These are phyloP conservation scores for Mycena rebaudengoi DNA, from an alignment of 768 basidiomycete genomes.

Conservation along the genomic window DNA sequence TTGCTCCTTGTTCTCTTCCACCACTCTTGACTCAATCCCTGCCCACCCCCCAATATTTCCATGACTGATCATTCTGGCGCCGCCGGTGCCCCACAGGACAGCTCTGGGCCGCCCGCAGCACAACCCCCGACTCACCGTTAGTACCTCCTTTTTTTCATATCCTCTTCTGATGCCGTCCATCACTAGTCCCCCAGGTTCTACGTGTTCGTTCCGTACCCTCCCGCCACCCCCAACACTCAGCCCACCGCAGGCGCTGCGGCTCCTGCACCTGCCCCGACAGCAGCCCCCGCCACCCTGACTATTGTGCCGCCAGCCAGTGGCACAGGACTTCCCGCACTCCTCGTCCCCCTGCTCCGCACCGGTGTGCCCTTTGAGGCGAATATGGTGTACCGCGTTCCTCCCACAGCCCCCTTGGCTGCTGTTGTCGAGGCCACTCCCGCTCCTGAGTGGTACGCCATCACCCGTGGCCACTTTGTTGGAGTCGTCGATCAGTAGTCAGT, in stretches of 20 bases:
- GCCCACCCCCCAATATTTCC: too few species aligned
- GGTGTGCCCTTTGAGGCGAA: background rate
- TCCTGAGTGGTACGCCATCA: background rate
- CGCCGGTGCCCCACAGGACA: too few species aligned
- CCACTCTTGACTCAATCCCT: too few species aligned
- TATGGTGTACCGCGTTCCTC: background rate
- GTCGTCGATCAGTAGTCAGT: background rate
- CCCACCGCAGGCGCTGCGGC: background rate
- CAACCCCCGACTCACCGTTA: too few species aligned
- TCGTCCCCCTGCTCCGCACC: background rate
- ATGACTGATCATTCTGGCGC: too few species aligned
- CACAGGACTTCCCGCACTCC: background rate
- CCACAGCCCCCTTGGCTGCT: background rate
- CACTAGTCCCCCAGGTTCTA: background rate
- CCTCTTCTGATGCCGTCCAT: background rate
- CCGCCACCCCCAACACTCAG: background rate
- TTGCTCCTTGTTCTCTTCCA: too few species aligned
- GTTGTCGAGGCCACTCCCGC: background rate
- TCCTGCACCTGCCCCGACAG: background rate
- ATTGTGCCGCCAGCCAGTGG: background rate
- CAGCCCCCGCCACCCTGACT: too few species aligned
- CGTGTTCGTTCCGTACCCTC: background rate
- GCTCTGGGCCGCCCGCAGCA: too few species aligned
- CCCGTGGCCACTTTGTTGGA: background rate
- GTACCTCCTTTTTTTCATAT: too few species aligned